A percentile compares a stretch with the other conserved stretches of the same genome.
phyloP scores from a whole-genome alignment of 2,329 filamentous ascomycete species.

The Botrytis deweyae region DNA sequence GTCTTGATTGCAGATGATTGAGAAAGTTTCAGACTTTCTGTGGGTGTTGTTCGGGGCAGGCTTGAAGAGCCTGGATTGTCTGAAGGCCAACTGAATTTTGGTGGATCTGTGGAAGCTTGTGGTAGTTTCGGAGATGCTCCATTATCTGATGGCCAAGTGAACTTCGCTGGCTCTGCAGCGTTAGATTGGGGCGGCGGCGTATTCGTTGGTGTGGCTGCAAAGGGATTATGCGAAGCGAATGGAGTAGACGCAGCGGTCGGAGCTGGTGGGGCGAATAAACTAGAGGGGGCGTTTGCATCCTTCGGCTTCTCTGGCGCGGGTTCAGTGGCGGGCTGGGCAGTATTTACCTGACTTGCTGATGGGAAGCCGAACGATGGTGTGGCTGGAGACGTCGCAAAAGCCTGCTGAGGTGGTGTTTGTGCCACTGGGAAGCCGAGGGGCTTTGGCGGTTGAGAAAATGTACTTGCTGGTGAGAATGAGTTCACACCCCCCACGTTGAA shows the following conservation, averaged over 20 bases:
- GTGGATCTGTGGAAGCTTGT: neutral
- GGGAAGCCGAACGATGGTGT: neutral
- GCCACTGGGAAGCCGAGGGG: neutral
- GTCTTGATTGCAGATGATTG: neutral
- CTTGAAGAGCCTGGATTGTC: neutral
- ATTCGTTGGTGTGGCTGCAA: neutral
- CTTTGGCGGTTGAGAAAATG: neutral
- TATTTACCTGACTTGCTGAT: neutral
- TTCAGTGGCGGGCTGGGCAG: neutral
- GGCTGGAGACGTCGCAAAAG: neutral
- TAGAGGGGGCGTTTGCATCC: neutral
- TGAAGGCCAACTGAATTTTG: conserved; percentile 15
- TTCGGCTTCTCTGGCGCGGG: neutral
- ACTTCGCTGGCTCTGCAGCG: conserved; percentile 4
- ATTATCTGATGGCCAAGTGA: conserved; percentile 12
- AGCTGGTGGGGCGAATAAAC: neutral
- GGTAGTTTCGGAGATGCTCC: neutral
- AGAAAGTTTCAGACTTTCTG: neutral
- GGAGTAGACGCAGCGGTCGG: neutral
- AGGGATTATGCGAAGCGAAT: neutral
- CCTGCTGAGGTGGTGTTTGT: neutral
- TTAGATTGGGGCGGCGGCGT: neutral
- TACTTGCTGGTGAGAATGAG: neutral
- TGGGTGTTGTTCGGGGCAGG: neutral
- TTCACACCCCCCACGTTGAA: neutral